Evolutionary conservation across 176 grass and related monocot species (phyloP).

Genomic region (Dactylis glomerata): DNA sequence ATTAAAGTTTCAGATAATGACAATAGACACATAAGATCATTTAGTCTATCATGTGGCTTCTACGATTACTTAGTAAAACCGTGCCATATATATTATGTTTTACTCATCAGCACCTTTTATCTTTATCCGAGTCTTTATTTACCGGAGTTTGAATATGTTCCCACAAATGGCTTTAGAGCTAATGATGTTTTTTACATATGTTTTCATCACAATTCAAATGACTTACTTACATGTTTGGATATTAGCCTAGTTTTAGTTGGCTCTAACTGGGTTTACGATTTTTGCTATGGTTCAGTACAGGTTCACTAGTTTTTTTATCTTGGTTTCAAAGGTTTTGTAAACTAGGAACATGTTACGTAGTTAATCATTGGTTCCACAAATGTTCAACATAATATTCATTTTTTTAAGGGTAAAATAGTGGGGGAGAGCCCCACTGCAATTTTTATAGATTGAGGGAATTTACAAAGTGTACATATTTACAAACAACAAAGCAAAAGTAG

Average conservation of each 20-base stretch:
- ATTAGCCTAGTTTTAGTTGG: background rate
- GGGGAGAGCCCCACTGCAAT: too few species aligned
- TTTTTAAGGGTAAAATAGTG: too few species aligned
- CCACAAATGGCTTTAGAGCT: background rate
- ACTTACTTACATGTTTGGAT: background rate
- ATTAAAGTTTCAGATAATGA: too few species aligned
- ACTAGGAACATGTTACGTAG: background rate
- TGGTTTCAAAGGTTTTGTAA: background rate
- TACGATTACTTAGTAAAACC: background rate
- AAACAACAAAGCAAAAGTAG: too few species aligned
- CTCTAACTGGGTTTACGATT: background rate
- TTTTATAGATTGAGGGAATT: too few species aligned
- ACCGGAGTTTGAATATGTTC: background rate
- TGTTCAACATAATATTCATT: too few species aligned
- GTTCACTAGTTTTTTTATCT: background rate
- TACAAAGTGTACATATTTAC: too few species aligned
- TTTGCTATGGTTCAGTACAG: background rate
- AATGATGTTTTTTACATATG: background rate
- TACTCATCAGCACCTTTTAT: background rate
- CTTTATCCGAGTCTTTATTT: background rate
- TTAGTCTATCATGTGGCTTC: background rate
- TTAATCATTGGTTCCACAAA: background rate
- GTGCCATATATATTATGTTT: background rate
- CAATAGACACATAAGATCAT: background rate
- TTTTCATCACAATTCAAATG: background rate